Evolutionary conservation across 1,139 yeast genomes (phyloP), one percentile per base, ranked within the genome.

Genomic region (Hyphopichia buzzinii): DNA sequence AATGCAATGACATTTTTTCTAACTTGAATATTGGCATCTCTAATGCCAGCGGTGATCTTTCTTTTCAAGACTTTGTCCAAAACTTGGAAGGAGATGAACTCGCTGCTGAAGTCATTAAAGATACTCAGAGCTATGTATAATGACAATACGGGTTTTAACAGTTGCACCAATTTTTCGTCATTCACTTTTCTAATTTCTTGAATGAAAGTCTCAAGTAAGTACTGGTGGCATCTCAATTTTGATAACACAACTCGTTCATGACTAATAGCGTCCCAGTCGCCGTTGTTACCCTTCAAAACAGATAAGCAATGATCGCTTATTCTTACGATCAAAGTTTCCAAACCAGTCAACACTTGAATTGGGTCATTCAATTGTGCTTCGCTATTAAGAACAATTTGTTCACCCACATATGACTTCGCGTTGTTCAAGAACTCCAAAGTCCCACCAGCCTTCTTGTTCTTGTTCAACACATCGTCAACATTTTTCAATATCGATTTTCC

Each of bases 1-100:
- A 84, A 65, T 8, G 84, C 82, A 51, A 84, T 78, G 36, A 83
- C 82, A 49, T 82, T 79, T 30, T 75, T 74, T 53, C 95, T 71
- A 36, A 80, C 46, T 21, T 59, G 59, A 12, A 62, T 50, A 41
- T 77, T 55, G 36, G 77, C 44, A 23, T 56, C 55, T 28, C 67
- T 65, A 35, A 70, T 52, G 36, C 49, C 54, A 14, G 72, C 59
- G 45, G 72, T 72, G 40, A 69, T 50, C 33, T 55, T 50, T 17
- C 71, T 63, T 39, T 74, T 62, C 31, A 62, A 59, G 2, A 57
- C 55, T 8, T 81, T 62, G 29, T 54, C 39, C 17, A 82, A 62
- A 43, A 80, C 72, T 25, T 73, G 59, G 54, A 62, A 74, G 48
- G 81, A 81, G 56, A 84, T 66, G 64, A 86, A 85, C 32, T 75